A percentile compares a stretch with the other conserved stretches of the same genome.
phyloP scores from a whole-genome alignment of 1,284 basidiomycete species.

The Irpex lacteus region DNA sequence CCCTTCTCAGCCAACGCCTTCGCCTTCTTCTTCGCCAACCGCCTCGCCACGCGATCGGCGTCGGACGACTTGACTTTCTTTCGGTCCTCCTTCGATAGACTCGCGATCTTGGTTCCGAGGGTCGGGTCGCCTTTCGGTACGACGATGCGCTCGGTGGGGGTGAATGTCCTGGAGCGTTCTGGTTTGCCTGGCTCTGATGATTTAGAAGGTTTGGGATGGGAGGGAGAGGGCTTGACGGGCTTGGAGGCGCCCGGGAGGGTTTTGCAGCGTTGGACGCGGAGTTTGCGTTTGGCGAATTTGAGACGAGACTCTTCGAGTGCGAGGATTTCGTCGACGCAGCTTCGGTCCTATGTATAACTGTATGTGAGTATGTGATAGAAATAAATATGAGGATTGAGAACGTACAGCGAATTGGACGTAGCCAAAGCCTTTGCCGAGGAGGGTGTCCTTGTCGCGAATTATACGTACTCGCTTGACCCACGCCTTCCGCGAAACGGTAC shows the following conservation, averaged over 20 bases:
- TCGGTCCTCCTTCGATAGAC: slow-evolving; percentile 81
- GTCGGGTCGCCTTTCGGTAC: slow-evolving; percentile 77
- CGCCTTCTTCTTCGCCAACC: slow-evolving; percentile 87
- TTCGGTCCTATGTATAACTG: slow-evolving; percentile 60
- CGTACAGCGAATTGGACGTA: slow-evolving; percentile 87
- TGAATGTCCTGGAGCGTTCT: too few relatives aligned
- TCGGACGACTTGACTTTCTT: slow-evolving; percentile 80
- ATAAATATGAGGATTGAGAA: not conserved
- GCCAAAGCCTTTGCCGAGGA: slow-evolving; percentile 96
- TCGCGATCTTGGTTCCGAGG: slow-evolving; percentile 74
- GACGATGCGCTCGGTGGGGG: slow-evolving; percentile 23
- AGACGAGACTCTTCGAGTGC: slow-evolving; percentile 73
- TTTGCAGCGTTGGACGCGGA: slow-evolving; percentile 86
- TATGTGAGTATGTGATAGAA: slow-evolving; percentile 2
- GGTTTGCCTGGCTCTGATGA: too few relatives aligned
- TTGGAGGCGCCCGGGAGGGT: slow-evolving; percentile 40
- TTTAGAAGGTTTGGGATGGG: too few relatives aligned
- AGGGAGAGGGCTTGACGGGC: slow-evolving; percentile 19
- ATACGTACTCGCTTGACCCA: slow-evolving; percentile 90
- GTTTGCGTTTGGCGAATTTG: slow-evolving; percentile 86
- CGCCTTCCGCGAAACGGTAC: slow-evolving; percentile 29
- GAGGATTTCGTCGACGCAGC: slow-evolving; percentile 87
- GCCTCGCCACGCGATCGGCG: slow-evolving; percentile 74
- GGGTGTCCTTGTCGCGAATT: slow-evolving; percentile 88
- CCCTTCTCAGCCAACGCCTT: slow-evolving; percentile 53